These are phyloP conservation scores for Penicillium odoratum DNA, from an alignment of 495 filamentous ascomycete species.

Conservation along the genomic window DNA sequence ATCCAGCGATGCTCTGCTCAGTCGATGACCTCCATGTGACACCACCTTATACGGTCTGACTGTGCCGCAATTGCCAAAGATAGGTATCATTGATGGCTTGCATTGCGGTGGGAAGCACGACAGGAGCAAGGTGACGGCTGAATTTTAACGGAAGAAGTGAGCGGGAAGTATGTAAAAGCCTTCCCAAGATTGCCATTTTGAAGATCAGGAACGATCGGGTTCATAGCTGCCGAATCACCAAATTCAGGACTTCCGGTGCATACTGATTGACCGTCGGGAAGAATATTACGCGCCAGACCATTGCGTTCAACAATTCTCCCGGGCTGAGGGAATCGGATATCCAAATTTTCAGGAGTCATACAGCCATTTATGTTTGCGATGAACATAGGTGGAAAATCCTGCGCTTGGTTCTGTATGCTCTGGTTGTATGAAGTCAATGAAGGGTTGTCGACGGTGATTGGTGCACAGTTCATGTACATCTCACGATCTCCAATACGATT, in stretches of 20 bases:
- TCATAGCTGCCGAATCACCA: background rate
- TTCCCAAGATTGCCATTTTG: background rate
- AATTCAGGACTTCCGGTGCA: background rate
- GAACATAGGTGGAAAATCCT: constrained; percentile 71
- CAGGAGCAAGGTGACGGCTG: background rate
- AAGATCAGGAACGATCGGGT: background rate
- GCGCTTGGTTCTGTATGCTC: constrained; percentile 18
- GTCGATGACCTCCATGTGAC: background rate
- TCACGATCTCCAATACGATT: constrained; percentile 82
- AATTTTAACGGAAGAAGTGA: background rate
- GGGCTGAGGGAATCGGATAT: constrained; percentile 68
- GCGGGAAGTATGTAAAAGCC: background rate
- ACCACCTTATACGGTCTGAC: background rate
- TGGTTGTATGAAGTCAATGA: constrained; percentile 26
- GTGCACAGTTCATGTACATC: constrained; percentile 91
- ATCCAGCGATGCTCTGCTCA: background rate
- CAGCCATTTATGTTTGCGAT: constrained; percentile 69
- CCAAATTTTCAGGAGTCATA: constrained; percentile 51
- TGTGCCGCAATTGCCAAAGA: background rate
- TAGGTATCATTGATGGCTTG: background rate
- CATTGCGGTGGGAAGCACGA: background rate
- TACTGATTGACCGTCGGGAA: background rate
- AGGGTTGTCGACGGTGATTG: constrained; percentile 54
- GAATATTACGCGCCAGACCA: background rate
- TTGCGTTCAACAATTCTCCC: constrained; percentile 55